A percentile compares a stretch with the other conserved stretches of the same genome.
Conservation (phyloP, 345 rosid genomes). For the Melastoma malabathricum region DNA sequence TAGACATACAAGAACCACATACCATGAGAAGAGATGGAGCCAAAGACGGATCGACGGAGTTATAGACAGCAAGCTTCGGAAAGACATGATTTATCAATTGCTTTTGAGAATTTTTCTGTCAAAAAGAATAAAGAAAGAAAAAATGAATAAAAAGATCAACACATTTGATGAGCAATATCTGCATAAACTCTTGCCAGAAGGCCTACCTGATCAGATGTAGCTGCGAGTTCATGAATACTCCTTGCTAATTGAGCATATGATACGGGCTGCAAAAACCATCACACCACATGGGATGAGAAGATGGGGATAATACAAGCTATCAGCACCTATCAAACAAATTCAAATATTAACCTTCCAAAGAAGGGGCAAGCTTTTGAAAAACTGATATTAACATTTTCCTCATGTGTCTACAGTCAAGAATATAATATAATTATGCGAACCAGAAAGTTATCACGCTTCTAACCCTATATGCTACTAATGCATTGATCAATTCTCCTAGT, state of each 20-base stretch:
- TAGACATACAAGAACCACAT: slow-evolving; percentile 11
- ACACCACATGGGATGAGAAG: neutral
- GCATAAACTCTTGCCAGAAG: neutral
- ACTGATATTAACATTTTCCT: no score
- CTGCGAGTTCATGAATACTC: slow-evolving; percentile 96
- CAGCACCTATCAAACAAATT: neutral
- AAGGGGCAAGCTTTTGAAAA: no score
- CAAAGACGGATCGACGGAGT: slow-evolving; percentile 94
- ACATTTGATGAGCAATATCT: neutral
- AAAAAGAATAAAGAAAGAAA: slow-evolving; percentile 4
- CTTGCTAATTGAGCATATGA: slow-evolving; percentile 97
- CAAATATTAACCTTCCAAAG: no score
- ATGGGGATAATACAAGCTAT: neutral
- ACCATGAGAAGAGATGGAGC: slow-evolving; percentile 99
- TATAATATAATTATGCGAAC: no score
- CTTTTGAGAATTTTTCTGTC: slow-evolving; percentile 84
- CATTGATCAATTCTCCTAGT: no score
- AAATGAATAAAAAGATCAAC: slow-evolving; percentile 5
- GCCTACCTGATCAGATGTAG: slow-evolving; percentile 82
- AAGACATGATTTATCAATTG: slow-evolving; percentile 85
- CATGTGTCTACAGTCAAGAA: no score
- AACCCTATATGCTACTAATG: no score
- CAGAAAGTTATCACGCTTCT: no score
- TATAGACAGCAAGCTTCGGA: slow-evolving; percentile 96
- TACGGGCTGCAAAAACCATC: slow-evolving; percentile 55